Base-by-base conservation (phyloP, 257 asterid species). In the Handroanthus guayacan region DNA sequence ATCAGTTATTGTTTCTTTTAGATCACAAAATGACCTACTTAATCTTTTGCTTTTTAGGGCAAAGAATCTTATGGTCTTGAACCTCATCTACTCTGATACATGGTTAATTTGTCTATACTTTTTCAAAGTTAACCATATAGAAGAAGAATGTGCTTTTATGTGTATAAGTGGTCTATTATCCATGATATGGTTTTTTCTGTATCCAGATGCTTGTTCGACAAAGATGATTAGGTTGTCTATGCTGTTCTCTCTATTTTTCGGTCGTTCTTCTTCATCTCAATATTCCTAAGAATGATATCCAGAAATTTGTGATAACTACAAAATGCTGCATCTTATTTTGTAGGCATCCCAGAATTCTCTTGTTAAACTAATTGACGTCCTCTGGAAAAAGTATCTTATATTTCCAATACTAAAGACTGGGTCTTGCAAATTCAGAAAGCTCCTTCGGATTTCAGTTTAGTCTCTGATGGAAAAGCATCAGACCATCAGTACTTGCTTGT, bases 141-240 rank as follows among this genome's bases (percentile, higher is more conserved):
- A 38, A 58, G 51, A 14, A 38, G 44, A 45, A 47, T 10, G 9
- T 16, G 41, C 37, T 62, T 4, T 73, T 18, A 41, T 11, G 47
- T 44, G 57, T 36, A 43, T 10, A 39, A 10, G 69, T 63, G 60
- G 14, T 56, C 67, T 37, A 1, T 56, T 43, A 67, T 72, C 16
- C 41, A 10, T 48, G n/a, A 18, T 57, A 18, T 16, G 38, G n/a
- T 9, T 54, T 56, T 16, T 20, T 71, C 10, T 39, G 60, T 62
- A 18, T 71, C 41, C 55, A 63, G 78, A 55, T 63, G 61, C 61
- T 64, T 78, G 55, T 54, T 56, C 39, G 6, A 44, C 44, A 16
- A 71, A 45, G 72, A 41, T 9, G 14, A 71, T 13, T 25, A 56
- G 36, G 34, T 25, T 11, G n/a, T 62, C 13, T 17, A 31, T 10